Evolutionary conservation across 768 basidiomycete species (phyloP).

Genomic region (Suillus americanus): DNA sequence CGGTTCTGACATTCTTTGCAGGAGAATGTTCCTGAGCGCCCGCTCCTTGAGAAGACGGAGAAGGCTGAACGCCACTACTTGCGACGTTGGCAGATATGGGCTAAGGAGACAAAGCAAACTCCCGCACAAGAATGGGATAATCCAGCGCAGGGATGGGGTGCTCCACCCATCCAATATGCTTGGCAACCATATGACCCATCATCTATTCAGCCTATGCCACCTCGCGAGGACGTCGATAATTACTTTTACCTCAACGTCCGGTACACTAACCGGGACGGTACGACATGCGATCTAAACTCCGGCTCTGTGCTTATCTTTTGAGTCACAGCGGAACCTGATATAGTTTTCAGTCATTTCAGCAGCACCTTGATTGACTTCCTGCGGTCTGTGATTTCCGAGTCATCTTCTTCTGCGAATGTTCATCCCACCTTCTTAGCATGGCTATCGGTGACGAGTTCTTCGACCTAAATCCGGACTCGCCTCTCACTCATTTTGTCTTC

Average conservation of each 20-base stretch:
- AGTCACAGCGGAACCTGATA: constrained; percentile 14
- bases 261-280: neutral
- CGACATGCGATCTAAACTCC: neutral
- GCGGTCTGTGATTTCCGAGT: constrained; percentile 11
- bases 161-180: neutral
- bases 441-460: constrained; percentile 19
- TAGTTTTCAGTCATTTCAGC: constrained; percentile 20
- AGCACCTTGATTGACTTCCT: constrained; percentile 17
- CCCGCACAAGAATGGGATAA: neutral
- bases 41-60: neutral
- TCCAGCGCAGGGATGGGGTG: neutral
- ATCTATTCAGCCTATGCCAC: constrained; percentile 10
- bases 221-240: constrained; percentile 14
- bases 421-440: neutral
- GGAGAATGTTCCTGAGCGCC: neutral
- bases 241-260: constrained; percentile 22
- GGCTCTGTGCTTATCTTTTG: neutral
- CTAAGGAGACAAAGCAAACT: neutral
- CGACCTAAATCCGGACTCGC: constrained; percentile 3
- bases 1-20: neutral
- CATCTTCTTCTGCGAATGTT: neutral
- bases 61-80: constrained; percentile 8
- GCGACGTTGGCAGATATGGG: constrained; percentile 8
- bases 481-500: constrained; percentile 9
- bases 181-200: constrained; percentile 22